These are phyloP conservation scores for Sarcocystis neurona DNA, from an alignment of 169 alveolate genomes.

Conservation along the genomic window DNA sequence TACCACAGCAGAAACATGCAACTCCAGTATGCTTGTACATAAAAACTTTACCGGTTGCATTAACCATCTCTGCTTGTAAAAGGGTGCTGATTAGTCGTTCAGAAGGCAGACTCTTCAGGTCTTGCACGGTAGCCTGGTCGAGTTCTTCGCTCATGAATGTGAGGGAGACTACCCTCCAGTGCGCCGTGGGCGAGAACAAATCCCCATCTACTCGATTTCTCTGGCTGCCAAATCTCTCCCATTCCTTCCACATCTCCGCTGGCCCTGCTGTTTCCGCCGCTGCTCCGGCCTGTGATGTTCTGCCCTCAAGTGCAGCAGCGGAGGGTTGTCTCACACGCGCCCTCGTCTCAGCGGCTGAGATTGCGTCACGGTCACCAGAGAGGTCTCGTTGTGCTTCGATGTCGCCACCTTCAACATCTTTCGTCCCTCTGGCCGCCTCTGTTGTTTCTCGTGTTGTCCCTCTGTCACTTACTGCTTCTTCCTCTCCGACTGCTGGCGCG, in stretches of 20 bases:
- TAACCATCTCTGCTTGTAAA: slow-evolving; percentile 68
- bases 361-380: too few species aligned
- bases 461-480: too few species aligned
- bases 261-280: background rate
- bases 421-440: too few species aligned
- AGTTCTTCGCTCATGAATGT: slow-evolving; percentile 86
- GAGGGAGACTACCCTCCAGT: slow-evolving; percentile 81
- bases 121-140: slow-evolving; percentile 74
- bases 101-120: slow-evolving; percentile 79
- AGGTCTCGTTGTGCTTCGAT: too few species aligned
- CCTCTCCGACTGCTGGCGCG: too few species aligned
- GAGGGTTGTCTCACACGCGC: slow-evolving; percentile 45
- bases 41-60: slow-evolving; percentile 43
- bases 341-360: too few species aligned
- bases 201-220: slow-evolving; percentile 32
- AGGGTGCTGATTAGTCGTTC: slow-evolving; percentile 78
- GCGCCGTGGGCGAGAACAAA: slow-evolving; percentile 57
- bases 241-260: too few species aligned
- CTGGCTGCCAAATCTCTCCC: slow-evolving; percentile 47
- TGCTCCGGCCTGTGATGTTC: background rate
- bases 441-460: too few species aligned
- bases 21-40: too few species aligned
- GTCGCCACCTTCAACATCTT: too few species aligned
- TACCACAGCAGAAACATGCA: too few species aligned
- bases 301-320: slow-evolving; percentile 19